Conservation (phyloP, 2,329 filamentous ascomycete genomes). For the Dendryphion nanum region DNA sequence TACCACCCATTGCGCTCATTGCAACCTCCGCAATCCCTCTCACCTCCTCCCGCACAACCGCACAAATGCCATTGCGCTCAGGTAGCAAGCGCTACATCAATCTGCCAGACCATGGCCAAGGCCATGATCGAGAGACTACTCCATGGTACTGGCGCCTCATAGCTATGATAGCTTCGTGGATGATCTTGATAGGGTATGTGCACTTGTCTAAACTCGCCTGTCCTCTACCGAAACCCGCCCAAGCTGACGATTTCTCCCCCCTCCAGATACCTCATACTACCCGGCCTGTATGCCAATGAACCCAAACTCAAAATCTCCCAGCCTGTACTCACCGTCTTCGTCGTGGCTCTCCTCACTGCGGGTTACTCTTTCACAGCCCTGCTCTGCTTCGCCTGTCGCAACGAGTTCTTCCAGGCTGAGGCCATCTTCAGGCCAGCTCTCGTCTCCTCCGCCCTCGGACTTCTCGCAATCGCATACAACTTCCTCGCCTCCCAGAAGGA, state of each 20-base stretch:
- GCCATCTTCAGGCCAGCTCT: conserved; percentile 47
- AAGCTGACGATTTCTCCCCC: conserved; percentile 14
- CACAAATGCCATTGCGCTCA: conserved; percentile 29
- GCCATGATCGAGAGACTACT: conserved; percentile 18
- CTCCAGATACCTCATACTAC: conserved; percentile 49
- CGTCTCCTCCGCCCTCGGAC: conserved; percentile 45
- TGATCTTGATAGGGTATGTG: conserved; percentile 49
- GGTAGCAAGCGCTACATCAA: conserved; percentile 29
- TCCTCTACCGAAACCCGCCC: neutral
- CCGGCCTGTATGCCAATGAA: conserved; percentile 45
- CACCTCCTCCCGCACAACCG: conserved; percentile 11
- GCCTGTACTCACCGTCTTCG: conserved; percentile 44
- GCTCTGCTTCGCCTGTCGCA: conserved; percentile 48
- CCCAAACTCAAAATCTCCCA: conserved; percentile 40
- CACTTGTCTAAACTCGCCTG: too few relatives aligned
- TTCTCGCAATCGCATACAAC: conserved; percentile 49
- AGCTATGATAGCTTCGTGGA: conserved; percentile 44
- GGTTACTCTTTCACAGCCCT: conserved; percentile 51
- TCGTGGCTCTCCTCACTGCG: conserved; percentile 47
- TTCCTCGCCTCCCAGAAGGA: conserved; percentile 42
- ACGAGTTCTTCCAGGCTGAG: conserved; percentile 48
- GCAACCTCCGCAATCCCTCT: conserved; percentile 1
- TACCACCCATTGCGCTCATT: neutral
- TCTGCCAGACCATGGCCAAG: conserved; percentile 17
- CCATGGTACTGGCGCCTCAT: conserved; percentile 51